Base-by-base conservation (phyloP, 148 eudicot genomes). In the Silene conica region DNA sequence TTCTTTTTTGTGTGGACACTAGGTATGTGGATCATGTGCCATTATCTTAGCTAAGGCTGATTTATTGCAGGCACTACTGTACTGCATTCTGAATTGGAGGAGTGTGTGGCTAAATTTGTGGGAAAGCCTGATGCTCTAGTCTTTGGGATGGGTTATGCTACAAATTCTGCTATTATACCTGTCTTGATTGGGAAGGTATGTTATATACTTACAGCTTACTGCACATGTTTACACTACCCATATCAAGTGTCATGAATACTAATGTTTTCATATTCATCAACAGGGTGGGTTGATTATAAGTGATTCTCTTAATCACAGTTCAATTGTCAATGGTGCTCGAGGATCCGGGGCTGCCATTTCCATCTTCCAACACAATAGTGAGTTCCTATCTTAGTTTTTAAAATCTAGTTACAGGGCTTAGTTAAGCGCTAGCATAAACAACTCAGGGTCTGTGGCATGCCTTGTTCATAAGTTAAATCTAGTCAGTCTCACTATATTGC, bases 211-310 rank as follows among this genome's bases (percentile, higher is more conserved):
- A 25, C 13, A 54, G 65, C 63, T n/a, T 16, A 10, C 0, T 73
- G 48, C 6, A 6, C 3, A 25, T 68, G 45, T 60, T 6, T 38
- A 50, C 14, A 50, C 13, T n/a, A 50, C 6, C 12, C 65, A 38
- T 57, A 16, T 41, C 41, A 52, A 63, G 65, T 52, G 26, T 4
- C 20, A 54, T 31, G 54, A 45, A 48, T 70, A 26, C 23, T 71
- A 23, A 67, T 60, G 28, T 22, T 12, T 63, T 77, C 59, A 20
- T 77, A 50, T 26, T 68, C 69, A 56, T 82, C 21, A 76, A 80
- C 89, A 95, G 99, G 99, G 97, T 83, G 90, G 97, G 78, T 81
- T 95, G 75, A 90, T 95, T 23, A 92, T 95, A 57, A 92, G 97
- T 74, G 99, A 95, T 84, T 95, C 99, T 78, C 62, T 95, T 80